Evolutionary conservation across 331 rosid species (phyloP).

Genomic region (Pyracantha coccinea): DNA sequence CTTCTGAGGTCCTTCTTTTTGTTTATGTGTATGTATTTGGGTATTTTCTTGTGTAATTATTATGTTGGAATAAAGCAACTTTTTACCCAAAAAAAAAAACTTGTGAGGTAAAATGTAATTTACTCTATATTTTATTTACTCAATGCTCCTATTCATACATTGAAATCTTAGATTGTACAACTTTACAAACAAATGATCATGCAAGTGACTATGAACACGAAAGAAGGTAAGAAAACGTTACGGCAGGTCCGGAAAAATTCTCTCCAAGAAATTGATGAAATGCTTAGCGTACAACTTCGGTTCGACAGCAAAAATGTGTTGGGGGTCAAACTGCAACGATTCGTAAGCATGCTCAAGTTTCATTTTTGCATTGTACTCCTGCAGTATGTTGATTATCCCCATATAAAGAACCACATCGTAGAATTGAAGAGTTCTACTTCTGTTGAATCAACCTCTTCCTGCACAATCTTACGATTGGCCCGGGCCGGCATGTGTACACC

Average conservation of each 20-base stretch:
- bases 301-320: constrained; percentile 53
- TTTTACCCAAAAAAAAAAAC: too few relatives aligned
- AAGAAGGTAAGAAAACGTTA: constrained; percentile 17
- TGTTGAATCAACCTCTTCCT: constrained; percentile 23
- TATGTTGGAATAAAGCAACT: too few relatives aligned
- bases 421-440: constrained; percentile 58
- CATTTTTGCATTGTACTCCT: constrained; percentile 55
- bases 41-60: too few relatives aligned
- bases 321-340: constrained; percentile 38
- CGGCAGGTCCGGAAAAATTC: constrained; percentile 38
- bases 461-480: constrained; percentile 33
- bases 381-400: constrained; percentile 85
- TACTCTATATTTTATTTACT: neutral
- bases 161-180: neutral
- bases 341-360: constrained; percentile 61
- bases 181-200: constrained; percentile 2
- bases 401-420: constrained; percentile 73
- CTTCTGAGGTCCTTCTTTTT: too few relatives aligned
- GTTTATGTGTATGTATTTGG: too few relatives aligned
- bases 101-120: too few relatives aligned
- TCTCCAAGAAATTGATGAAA: constrained; percentile 51
- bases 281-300: constrained; percentile 56
- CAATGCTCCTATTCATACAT: neutral
- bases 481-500: constrained; percentile 94
- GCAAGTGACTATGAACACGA: neutral